These are phyloP conservation scores for Clitopilus hobsonii DNA, from an alignment of 768 basidiomycete species.

Conservation along the genomic window DNA sequence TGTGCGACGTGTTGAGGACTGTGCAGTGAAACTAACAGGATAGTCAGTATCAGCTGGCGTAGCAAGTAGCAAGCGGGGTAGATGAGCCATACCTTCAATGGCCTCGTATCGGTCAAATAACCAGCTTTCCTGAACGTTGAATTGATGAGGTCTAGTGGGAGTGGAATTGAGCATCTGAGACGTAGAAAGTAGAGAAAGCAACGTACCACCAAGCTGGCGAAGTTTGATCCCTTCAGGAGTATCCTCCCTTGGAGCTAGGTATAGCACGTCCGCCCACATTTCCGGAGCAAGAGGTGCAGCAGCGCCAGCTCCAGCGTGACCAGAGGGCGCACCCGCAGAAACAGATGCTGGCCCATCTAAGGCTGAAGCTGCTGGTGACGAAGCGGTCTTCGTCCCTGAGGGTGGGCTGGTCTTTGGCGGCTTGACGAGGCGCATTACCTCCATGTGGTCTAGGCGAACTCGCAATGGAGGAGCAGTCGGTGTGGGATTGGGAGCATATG, in stretches of 20 bases:
- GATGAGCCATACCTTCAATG: slow-evolving; percentile 38
- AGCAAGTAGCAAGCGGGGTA: slow-evolving; percentile 30
- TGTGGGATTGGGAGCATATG: neutral
- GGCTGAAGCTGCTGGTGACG: neutral
- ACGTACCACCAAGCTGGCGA: slow-evolving; percentile 24
- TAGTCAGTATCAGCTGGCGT: slow-evolving; percentile 44
- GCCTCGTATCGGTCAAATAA: slow-evolving; percentile 41
- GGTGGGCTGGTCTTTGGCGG: neutral
- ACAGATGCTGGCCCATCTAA: neutral
- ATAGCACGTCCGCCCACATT: slow-evolving; percentile 49
- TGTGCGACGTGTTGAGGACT: slow-evolving; percentile 14
- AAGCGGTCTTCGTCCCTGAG: neutral
- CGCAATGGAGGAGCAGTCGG: slow-evolving; percentile 24
- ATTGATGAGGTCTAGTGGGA: slow-evolving; percentile 35
- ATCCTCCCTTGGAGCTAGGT: slow-evolving; percentile 41
- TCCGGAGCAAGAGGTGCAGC: slow-evolving; percentile 17
- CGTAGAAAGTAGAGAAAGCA: neutral
- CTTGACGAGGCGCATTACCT: slow-evolving; percentile 33
- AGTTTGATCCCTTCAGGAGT: slow-evolving; percentile 20
- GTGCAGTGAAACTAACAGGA: slow-evolving; percentile 21
- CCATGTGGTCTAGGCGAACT: slow-evolving; percentile 40
- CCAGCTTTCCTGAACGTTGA: slow-evolving; percentile 33
- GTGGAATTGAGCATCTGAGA: neutral
- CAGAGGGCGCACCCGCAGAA: neutral
- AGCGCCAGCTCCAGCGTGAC: too few relatives aligned